Evolutionary conservation across 371 early-diverging fungal genomes (phyloP).

Genomic region (Mortierella sp.): DNA sequence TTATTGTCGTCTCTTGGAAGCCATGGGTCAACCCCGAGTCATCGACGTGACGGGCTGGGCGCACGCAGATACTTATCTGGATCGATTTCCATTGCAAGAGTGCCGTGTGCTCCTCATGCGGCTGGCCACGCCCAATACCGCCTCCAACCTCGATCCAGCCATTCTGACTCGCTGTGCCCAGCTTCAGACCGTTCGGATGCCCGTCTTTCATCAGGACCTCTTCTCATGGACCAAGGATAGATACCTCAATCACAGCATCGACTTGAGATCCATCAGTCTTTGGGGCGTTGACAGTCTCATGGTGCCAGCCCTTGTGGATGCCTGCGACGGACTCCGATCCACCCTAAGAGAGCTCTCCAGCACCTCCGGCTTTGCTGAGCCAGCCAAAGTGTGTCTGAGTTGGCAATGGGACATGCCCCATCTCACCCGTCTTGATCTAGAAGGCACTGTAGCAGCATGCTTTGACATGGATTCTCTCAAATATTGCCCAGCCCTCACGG

Average conservation of each 20-base stretch:
- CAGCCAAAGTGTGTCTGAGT: background rate
- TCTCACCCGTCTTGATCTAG: slow-evolving; percentile 20
- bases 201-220: slow-evolving; percentile 19
- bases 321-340: slow-evolving; percentile 5
- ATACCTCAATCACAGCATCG: background rate
- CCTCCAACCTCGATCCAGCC: background rate
- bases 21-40: slow-evolving; percentile 20
- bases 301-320: slow-evolving; percentile 17
- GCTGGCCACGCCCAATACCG: background rate
- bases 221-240: slow-evolving; percentile 17
- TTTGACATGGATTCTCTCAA: slow-evolving; percentile 19
- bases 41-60: slow-evolving; percentile 27
- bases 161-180: slow-evolving; percentile 1
- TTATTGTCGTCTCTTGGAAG: slow-evolving; percentile 9
- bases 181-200: slow-evolving; percentile 12
- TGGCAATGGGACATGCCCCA: slow-evolving; percentile 22
- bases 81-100: slow-evolving; percentile 12
- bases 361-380: slow-evolving; percentile 12
- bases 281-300: slow-evolving; percentile 9
- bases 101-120: slow-evolving; percentile 25
- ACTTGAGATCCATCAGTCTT: slow-evolving; percentile 9
- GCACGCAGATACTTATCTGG: slow-evolving; percentile 12
- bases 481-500: slow-evolving; percentile 10
- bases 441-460: slow-evolving; percentile 27
- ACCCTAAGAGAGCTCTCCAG: slow-evolving; percentile 8